phyloP scores from a whole-genome alignment of 352 stramenopile species.

The Pythium aquatile region DNA sequence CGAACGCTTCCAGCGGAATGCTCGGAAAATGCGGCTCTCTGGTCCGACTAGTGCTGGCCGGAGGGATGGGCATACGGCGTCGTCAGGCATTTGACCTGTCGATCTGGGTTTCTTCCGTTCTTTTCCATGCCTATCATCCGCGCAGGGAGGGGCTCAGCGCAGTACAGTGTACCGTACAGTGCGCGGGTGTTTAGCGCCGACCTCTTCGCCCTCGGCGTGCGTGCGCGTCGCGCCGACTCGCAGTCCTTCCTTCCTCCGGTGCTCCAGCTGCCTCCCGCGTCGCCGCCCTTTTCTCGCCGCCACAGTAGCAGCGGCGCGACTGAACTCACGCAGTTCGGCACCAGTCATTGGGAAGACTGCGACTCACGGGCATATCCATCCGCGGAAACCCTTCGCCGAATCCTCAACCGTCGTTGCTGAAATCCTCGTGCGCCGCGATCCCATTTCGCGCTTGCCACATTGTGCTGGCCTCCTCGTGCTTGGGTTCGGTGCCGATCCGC shows the following conservation, averaged over 20 bases:
- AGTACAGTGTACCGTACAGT: slow-evolving; percentile 2
- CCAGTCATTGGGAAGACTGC: neutral
- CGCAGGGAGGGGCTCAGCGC: neutral
- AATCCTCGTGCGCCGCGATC: slow-evolving; percentile 4
- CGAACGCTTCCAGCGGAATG: neutral
- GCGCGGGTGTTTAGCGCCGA: neutral
- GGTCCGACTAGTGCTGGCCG: slow-evolving; percentile 1
- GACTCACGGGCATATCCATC: neutral
- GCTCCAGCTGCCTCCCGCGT: neutral
- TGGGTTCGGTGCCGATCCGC: slow-evolving; percentile 6
- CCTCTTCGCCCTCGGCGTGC: neutral
- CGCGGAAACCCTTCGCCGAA: slow-evolving; percentile 1
- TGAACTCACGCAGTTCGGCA: neutral
- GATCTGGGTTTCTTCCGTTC: slow-evolving; percentile 4
- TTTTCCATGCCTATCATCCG: slow-evolving; percentile 4
- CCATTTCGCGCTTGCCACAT: slow-evolving; percentile 18
- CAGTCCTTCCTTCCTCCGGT: neutral
- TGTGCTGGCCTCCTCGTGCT: slow-evolving; percentile 21
- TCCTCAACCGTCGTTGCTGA: slow-evolving; percentile 16
- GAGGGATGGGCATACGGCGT: neutral
- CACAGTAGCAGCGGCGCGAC: neutral
- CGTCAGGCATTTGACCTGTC: neutral
- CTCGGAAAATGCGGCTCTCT: neutral
- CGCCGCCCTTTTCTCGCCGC: slow-evolving; percentile 1
- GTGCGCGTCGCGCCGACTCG: neutral